Percentiles rank a stretch among this genome's conserved stretches.
phyloP scores from a whole-genome alignment of 768 basidiomycete species.

The Termitomyces sp. region DNA sequence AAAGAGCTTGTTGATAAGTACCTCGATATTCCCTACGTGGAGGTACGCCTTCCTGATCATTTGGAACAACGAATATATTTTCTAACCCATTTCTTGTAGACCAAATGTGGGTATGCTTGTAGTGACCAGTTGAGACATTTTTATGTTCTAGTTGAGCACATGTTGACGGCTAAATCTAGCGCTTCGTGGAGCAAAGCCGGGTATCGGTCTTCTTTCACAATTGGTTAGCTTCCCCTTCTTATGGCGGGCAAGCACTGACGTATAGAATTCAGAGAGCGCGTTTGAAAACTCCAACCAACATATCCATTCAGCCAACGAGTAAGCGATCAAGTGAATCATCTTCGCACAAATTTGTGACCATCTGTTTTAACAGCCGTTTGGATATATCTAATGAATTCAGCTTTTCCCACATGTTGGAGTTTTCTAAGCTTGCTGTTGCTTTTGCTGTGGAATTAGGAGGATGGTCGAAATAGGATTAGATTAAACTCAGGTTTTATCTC shows the following conservation, averaged over 20 bases:
- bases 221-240: constrained; percentile 46
- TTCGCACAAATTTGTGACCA: constrained; percentile 12
- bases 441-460: constrained; percentile 75
- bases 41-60: constrained; percentile 25
- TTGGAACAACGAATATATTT: not conserved
- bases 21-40: constrained; percentile 79
- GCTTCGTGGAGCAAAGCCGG: constrained; percentile 87
- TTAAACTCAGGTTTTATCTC: too few relatives aligned
- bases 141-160: constrained; percentile 25
- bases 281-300: constrained; percentile 79
- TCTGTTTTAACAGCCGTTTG: constrained; percentile 52
- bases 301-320: constrained; percentile 84
- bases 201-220: constrained; percentile 81
- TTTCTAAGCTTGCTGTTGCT: constrained; percentile 79
- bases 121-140: constrained; percentile 72
- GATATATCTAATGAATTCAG: constrained; percentile 87
- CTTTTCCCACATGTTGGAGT: constrained; percentile 87
- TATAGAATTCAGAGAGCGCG: constrained; percentile 46
- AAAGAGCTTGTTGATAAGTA: constrained; percentile 74
- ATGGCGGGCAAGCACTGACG: constrained; percentile 13
- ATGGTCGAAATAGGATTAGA: constrained; percentile 19
- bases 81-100: constrained; percentile 36
- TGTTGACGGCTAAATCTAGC: constrained; percentile 28
- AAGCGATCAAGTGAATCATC: constrained; percentile 28
- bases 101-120: constrained; percentile 92